These are phyloP conservation scores for Neonectria coccinea DNA, from an alignment of 2,329 filamentous ascomycete species.

Conservation along the genomic window DNA sequence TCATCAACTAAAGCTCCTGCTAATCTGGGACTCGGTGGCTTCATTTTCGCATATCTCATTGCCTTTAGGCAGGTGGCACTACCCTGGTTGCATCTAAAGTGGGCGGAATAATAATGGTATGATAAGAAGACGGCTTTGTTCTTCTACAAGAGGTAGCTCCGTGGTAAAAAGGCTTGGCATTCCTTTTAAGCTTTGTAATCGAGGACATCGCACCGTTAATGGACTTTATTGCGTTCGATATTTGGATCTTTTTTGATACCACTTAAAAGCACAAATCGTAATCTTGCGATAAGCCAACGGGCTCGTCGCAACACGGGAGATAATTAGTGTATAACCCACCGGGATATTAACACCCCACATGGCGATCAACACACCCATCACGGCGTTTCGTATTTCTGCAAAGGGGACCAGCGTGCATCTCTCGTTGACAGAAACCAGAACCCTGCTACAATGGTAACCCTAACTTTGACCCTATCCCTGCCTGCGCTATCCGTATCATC, in stretches of 20 bases:
- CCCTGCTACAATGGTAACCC: too few relatives aligned
- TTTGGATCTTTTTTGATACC: background rate
- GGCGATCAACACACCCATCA: too few relatives aligned
- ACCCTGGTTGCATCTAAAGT: constrained; percentile 15
- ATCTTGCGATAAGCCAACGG: background rate
- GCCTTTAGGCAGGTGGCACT: constrained; percentile 22
- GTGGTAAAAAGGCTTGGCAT: background rate
- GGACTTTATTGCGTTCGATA: background rate
- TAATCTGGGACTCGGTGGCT: constrained; percentile 13
- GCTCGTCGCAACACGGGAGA: too few relatives aligned
- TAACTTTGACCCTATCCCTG: too few relatives aligned
- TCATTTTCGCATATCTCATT: constrained; percentile 9
- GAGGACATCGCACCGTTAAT: background rate
- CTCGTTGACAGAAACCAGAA: too few relatives aligned
- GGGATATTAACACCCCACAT: background rate
- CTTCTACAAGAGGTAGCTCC: constrained; percentile 20
- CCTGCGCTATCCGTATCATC: too few relatives aligned
- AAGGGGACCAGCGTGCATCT: too few relatives aligned
- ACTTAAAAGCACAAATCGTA: background rate
- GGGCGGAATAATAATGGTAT: constrained; percentile 4
- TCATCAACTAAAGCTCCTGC: background rate
- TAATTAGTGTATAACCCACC: background rate
- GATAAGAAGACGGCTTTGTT: constrained; percentile 13
- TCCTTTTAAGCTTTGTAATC: background rate
- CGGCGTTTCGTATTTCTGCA: background rate